phyloP scores from a whole-genome alignment of 2,329 filamentous ascomycete genomes.

The Colletotrichum scovillei region DNA sequence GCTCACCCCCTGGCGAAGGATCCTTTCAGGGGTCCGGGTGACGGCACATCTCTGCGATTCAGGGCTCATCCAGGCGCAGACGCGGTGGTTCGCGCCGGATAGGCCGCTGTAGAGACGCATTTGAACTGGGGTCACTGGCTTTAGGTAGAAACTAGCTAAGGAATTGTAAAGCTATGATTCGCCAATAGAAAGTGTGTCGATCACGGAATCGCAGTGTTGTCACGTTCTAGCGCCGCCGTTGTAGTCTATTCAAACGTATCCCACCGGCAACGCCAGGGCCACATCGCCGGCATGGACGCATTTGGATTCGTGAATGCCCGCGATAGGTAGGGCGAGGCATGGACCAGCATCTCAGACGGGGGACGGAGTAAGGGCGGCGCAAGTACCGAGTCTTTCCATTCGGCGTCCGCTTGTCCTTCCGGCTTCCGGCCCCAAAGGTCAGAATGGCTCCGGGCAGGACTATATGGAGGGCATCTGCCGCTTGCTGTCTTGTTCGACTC shows the following conservation, averaged over 20 bases:
- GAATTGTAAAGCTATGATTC: background rate
- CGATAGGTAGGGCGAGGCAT: background rate
- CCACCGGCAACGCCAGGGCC: constrained; percentile 16
- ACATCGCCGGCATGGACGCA: background rate
- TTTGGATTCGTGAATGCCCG: background rate
- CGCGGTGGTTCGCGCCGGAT: background rate
- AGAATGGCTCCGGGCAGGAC: too few relatives aligned
- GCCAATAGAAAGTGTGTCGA: background rate
- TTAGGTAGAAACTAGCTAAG: background rate
- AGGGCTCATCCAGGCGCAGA: background rate
- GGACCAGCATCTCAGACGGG: background rate
- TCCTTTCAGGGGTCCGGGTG: background rate
- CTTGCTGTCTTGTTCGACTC: too few relatives aligned
- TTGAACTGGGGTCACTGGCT: background rate
- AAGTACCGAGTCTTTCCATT: too few relatives aligned
- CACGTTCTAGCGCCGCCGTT: background rate
- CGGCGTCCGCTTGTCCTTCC: too few relatives aligned
- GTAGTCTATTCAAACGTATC: constrained; percentile 7
- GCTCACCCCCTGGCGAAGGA: background rate
- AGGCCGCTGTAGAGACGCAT: background rate
- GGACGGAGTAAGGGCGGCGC: too few relatives aligned
- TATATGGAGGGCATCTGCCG: too few relatives aligned
- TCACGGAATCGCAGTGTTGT: background rate
- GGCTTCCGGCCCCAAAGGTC: too few relatives aligned
- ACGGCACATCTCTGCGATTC: background rate